Base-by-base conservation (phyloP, 169 alveolate species). In the Plasmodium blacklocki region DNA sequence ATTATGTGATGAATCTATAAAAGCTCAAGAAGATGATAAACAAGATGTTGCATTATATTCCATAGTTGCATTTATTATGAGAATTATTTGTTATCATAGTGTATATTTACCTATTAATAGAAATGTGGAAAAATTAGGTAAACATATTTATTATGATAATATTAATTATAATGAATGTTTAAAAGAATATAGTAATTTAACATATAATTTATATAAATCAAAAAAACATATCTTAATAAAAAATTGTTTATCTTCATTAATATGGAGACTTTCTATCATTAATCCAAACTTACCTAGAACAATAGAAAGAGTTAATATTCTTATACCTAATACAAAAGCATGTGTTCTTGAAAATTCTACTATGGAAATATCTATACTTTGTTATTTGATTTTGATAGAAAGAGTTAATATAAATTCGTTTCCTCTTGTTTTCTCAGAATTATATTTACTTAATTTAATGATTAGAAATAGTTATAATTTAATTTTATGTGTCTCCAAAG, bases 1-100 rank as follows among this genome's bases (percentile, higher is more conserved):
- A 11, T 66, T 86, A 49, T 86, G 92, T 72, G 92, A 86, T 86
- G 75, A 86, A 72, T 86, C 92, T 3, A 60, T 86, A 7, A 86
- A 60, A 39, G 43, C 76, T 1, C 92, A 86, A 43, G 92, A 86
- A 47, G 92, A 86, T 49, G 92, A 86, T 39, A 70, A 49, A 18
- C 85, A 86, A 74, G 92, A 86, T 50, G 92, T 86, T 23, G 92
- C 92, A 18, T 72, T 86, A 86, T 59, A 86, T 74, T 86, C 92
- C 0, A 86, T 86, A 32, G 86, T 86, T 26, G 92, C 92, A 1
- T 86, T 86, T 62, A 86, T 86, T 67, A 86, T 86, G 92, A 86
- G 73, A 21, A 62, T 86, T 5, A 39, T 86, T 60, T 29, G 62
- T 45, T 86, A 86, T 47, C 92, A 86, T 66, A 58, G 52, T 86